Conservation (phyloP, 805 yeast genomes). For the Teunomyces lycoperdinae region DNA sequence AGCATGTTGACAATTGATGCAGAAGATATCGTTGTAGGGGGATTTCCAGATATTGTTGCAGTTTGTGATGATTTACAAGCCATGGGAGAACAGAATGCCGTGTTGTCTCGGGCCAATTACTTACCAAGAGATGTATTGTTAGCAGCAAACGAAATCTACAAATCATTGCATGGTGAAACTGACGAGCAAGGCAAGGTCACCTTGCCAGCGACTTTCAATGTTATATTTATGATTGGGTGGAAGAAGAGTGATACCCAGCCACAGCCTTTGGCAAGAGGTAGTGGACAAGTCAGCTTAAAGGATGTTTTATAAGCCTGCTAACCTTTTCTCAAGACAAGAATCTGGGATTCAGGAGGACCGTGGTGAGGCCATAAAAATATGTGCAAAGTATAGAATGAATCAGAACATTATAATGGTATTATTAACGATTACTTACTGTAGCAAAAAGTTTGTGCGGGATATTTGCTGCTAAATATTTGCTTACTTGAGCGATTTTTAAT, state of each 20-base stretch:
- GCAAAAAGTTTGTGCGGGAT: too few species aligned
- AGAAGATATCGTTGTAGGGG: constrained; percentile 74
- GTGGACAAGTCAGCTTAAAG: constrained; percentile 65
- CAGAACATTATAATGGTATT: not conserved
- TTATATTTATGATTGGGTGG: constrained; percentile 88
- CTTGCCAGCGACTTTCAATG: constrained; percentile 77
- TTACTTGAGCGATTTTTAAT: too few species aligned
- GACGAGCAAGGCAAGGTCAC: constrained; percentile 44
- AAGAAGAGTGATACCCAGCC: constrained; percentile 69
- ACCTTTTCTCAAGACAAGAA: too few species aligned
- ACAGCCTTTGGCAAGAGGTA: constrained; percentile 68
- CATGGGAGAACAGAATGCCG: constrained; percentile 85
- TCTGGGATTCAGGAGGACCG: too few species aligned
- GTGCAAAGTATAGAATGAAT: not conserved
- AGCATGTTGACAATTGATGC: constrained; percentile 79
- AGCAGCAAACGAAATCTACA: constrained; percentile 77
- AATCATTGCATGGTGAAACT: constrained; percentile 63
- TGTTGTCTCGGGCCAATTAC: constrained; percentile 43
- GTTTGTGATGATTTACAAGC: constrained; percentile 67
- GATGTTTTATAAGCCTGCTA: constrained; percentile 44
- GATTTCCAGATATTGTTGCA: constrained; percentile 67
- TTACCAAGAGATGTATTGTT: constrained; percentile 58
- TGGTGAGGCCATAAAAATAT: not conserved
- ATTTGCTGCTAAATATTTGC: too few species aligned
- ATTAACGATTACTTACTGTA: too few species aligned